These are phyloP conservation scores for Schizochytrium sp. DNA, from an alignment of 108 stramenopile species.

Conservation along the genomic window DNA sequence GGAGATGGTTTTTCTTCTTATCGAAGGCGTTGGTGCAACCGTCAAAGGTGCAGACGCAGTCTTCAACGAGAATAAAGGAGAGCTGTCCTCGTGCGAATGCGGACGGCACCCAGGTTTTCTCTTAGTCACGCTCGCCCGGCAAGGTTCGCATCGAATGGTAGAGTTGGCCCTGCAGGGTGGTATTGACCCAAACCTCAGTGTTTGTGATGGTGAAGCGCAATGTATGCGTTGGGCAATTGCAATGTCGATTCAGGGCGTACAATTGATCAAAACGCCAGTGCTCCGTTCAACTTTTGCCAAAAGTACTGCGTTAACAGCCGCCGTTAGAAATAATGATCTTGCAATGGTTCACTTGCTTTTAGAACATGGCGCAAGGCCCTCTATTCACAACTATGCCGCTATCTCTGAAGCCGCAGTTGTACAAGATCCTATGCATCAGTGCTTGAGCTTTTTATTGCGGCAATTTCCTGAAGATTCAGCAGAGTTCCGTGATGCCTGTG, in stretches of 20 bases:
- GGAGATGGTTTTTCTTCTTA: neutral
- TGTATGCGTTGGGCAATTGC: conserved; percentile 14
- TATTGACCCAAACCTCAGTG: neutral
- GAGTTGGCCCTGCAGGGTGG: conserved; percentile 33
- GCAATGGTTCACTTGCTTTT: neutral
- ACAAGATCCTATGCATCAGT: neutral
- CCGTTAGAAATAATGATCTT: neutral
- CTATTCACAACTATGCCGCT: neutral
- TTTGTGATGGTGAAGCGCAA: conserved; percentile 52
- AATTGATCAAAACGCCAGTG: neutral
- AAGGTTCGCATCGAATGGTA: neutral
- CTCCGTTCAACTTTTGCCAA: neutral
- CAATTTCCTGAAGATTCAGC: neutral
- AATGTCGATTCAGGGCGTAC: neutral
- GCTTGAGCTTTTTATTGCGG: neutral
- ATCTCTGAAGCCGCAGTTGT: neutral
- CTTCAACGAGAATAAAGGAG: conserved; percentile 22
- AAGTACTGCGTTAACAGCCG: neutral
- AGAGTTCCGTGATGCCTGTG: neutral
- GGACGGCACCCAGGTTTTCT: conserved; percentile 25
- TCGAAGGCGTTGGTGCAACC: conserved; percentile 31
- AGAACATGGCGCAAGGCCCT: neutral
- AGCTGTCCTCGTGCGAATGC: conserved; percentile 28
- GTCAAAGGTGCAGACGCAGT: conserved; percentile 19
- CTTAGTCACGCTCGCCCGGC: conserved; percentile 24